phyloP scores from a whole-genome alignment of 2,329 filamentous ascomycete species.

The Xylariaceae sp. region DNA sequence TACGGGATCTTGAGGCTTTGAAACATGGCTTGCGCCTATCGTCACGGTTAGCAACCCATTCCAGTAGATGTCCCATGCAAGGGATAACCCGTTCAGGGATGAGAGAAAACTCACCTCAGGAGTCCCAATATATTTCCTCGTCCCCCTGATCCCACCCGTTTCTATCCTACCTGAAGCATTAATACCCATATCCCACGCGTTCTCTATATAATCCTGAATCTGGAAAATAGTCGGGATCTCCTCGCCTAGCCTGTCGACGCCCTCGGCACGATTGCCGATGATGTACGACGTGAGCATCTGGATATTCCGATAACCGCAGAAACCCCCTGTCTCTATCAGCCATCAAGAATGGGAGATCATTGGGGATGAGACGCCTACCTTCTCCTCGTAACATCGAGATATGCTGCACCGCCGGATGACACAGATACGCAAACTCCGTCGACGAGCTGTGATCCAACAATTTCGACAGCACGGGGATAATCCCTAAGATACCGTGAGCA shows the following conservation, averaged over 20 bases:
- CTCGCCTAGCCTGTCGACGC: constrained; percentile 54
- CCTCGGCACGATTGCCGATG: constrained; percentile 50
- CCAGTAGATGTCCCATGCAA: not conserved
- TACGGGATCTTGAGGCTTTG: constrained; percentile 61
- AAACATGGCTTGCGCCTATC: constrained; percentile 73
- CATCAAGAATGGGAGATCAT: not conserved
- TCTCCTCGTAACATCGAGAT: constrained; percentile 77
- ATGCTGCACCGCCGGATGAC: constrained; percentile 68
- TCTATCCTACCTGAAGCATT: constrained; percentile 69
- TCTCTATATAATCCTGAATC: constrained; percentile 81
- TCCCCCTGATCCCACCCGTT: constrained; percentile 81
- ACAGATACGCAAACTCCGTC: constrained; percentile 71
- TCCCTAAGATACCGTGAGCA: constrained; percentile 33
- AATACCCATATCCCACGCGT: constrained; percentile 81
- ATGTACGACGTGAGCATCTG: constrained; percentile 86
- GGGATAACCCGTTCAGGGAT: too few species aligned
- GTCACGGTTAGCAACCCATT: not conserved
- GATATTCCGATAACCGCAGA: constrained; percentile 93
- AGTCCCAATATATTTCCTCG: constrained; percentile 92
- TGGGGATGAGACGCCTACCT: constrained; percentile 37
- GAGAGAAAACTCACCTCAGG: constrained; percentile 58
- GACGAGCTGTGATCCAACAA: constrained; percentile 59
- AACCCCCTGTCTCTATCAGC: constrained; percentile 56
- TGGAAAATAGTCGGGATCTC: constrained; percentile 70
- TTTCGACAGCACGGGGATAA: constrained; percentile 58